phyloP scores from a whole-genome alignment of 164 flowering plant species.

The Magnolia officinalis region DNA sequence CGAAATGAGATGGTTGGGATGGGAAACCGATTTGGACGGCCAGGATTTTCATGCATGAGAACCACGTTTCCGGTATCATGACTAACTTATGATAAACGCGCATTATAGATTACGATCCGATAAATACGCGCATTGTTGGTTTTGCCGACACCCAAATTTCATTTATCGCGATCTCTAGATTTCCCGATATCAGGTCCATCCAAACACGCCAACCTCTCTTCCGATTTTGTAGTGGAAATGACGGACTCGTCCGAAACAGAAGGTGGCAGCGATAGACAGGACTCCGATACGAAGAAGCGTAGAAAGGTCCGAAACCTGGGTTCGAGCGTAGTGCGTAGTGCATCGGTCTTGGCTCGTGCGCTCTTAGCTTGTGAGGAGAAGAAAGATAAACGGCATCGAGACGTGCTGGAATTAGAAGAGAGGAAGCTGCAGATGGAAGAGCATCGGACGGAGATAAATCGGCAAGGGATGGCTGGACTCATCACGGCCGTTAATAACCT shows the following conservation, averaged over 20 bases:
- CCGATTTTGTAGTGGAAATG: conserved; percentile 8
- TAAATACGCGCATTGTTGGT: too few relatives aligned
- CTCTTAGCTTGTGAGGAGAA: conserved; percentile 32
- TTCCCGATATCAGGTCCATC: neutral
- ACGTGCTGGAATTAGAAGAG: conserved; percentile 26
- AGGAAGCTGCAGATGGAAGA: conserved; percentile 35
- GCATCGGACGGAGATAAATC: conserved; percentile 24
- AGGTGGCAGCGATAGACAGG: conserved; percentile 12
- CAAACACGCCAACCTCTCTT: neutral
- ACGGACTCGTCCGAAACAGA: conserved; percentile 29
- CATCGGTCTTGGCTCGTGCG: conserved; percentile 29
- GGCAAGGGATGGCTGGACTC: conserved; percentile 27
- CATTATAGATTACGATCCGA: too few relatives aligned
- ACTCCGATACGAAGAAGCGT: conserved; percentile 22
- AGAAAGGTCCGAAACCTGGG: conserved; percentile 26
- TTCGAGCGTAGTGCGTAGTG: conserved; percentile 29
- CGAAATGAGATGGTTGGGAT: too few relatives aligned
- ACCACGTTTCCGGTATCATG: too few relatives aligned
- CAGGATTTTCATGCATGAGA: too few relatives aligned
- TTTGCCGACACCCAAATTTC: neutral
- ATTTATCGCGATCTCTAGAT: neutral
- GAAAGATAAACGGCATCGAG: conserved; percentile 35
- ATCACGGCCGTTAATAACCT: conserved; percentile 36
- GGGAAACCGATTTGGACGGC: too few relatives aligned
- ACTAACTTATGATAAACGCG: too few relatives aligned